A percentile compares a stretch with the other conserved stretches of the same genome.
These are phyloP conservation scores for Fusarium sp. DNA, from an alignment of 2,329 filamentous ascomycete species.

Conservation along the genomic window DNA sequence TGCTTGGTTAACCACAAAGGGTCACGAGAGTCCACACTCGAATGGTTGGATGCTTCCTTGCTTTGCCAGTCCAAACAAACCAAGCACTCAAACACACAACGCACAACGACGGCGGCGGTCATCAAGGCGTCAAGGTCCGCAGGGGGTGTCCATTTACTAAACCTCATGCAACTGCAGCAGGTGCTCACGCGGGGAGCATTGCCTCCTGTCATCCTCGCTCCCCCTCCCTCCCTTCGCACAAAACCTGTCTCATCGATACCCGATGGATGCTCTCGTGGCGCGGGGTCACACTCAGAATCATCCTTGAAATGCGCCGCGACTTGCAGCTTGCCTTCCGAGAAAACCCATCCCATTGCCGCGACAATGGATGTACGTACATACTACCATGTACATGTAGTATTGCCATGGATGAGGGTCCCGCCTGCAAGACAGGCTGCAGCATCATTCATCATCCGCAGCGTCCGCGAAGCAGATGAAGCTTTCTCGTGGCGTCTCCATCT, in stretches of 20 bases:
- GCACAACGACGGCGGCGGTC: background rate
- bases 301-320: conserved; percentile 24
- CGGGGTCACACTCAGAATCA: conserved; percentile 12
- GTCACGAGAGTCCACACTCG: conserved; percentile 1
- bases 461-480: conserved; percentile 12
- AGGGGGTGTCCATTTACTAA: conserved; percentile 11
- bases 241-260: conserved; percentile 5
- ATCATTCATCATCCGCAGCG: conserved; percentile 10
- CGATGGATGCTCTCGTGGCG: conserved; percentile 9
- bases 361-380: conserved; percentile 14
- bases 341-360: conserved; percentile 22
- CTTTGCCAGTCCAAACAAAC: background rate
- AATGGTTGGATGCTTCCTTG: background rate
- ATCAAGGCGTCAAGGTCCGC: conserved; percentile 23
- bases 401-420: background rate
- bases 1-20: background rate
- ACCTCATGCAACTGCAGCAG: conserved; percentile 15
- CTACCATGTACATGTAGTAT: background rate
- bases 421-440: conserved; percentile 18
- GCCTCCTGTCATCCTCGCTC: conserved; percentile 14
- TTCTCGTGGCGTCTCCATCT: conserved; percentile 9
- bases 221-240: conserved; percentile 9
- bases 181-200: conserved; percentile 27
- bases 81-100: background rate
- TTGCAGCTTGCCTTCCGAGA: conserved; percentile 33